A percentile compares a stretch with the other conserved stretches of the same genome.
Evolutionary conservation across 345 rosid species (phyloP).

Genomic region (Boechera retrofracta): DNA sequence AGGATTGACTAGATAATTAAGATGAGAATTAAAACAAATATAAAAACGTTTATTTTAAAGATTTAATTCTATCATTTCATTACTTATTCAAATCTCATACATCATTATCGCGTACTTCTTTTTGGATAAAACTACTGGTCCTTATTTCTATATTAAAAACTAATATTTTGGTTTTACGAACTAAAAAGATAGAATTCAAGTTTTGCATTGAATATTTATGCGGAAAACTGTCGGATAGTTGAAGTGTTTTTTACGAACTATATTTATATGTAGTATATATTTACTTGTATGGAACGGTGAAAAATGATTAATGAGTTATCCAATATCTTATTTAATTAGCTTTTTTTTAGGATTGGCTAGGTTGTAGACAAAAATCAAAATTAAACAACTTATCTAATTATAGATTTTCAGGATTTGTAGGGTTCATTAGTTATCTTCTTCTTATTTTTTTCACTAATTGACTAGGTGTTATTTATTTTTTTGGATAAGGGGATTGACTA

Average conservation of each 20-base stretch:
- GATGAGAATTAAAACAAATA: background rate
- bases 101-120: background rate
- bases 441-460: background rate
- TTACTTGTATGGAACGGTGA: background rate
- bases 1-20: slow-evolving; percentile 22
- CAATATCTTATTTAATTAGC: background rate
- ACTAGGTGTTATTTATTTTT: background rate
- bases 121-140: background rate
- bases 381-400: background rate
- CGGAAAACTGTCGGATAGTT: background rate
- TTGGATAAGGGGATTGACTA: background rate
- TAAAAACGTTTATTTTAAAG: background rate
- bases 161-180: background rate
- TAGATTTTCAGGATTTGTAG: slow-evolving; percentile 5
- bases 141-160: background rate
- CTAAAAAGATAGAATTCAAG: background rate
- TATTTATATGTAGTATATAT: background rate
- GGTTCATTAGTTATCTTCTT: background rate
- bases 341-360: background rate
- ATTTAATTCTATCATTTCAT: background rate
- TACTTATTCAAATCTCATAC: background rate
- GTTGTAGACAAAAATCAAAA: background rate
- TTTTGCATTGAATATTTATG: background rate
- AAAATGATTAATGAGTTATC: background rate
- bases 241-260: background rate